Conservation (phyloP, 169 alveolate genomes). For the Plasmodium coatneyi region DNA sequence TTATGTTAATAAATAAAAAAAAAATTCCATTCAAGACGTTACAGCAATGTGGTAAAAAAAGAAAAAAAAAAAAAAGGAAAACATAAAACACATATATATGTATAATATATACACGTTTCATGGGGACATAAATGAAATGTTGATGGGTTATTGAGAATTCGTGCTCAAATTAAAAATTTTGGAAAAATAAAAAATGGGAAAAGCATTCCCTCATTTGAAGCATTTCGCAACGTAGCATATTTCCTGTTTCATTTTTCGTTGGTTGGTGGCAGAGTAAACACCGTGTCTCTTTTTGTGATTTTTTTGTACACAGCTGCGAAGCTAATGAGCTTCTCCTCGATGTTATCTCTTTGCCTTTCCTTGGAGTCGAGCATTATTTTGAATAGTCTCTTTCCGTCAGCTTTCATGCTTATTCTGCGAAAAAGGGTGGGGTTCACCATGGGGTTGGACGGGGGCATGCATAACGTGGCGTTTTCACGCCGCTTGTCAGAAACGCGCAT, state of each 20-base stretch:
- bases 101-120: neutral
- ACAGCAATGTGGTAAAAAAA: neutral
- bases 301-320: slow-evolving; percentile 95
- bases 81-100: slow-evolving; percentile 1
- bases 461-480: neutral
- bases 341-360: slow-evolving; percentile 94
- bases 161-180: slow-evolving; percentile 23
- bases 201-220: neutral
- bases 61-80: slow-evolving; percentile 27
- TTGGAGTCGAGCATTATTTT: slow-evolving; percentile 95
- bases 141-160: neutral
- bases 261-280: slow-evolving; percentile 87
- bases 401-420: slow-evolving; percentile 91
- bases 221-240: neutral
- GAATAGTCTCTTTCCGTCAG: slow-evolving; percentile 94
- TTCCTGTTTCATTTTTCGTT: slow-evolving; percentile 52
- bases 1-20: slow-evolving; percentile 1
- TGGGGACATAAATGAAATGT: neutral
- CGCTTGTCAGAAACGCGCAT: neutral
- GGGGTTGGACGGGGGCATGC: neutral
- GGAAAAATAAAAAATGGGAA: slow-evolving; percentile 7
- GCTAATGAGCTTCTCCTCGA: slow-evolving; percentile 95
- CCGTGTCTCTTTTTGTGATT: slow-evolving; percentile 95
- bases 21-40: neutral
- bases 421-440: neutral